Base-by-base conservation (phyloP, 495 filamentous ascomycete genomes). In the Xylaria flabelliformis region DNA sequence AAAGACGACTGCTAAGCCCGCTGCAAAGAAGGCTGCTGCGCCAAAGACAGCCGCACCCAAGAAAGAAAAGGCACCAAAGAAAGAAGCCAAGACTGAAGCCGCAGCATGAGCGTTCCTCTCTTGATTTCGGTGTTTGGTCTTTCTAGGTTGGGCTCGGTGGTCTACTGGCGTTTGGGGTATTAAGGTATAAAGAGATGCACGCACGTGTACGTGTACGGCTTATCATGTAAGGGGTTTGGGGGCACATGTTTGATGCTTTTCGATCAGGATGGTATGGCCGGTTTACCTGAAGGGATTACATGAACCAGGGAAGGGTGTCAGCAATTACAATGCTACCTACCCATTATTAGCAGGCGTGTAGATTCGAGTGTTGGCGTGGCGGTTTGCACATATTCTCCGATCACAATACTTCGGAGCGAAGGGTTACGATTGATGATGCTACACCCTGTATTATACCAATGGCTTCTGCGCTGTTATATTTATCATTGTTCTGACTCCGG, bases 31-130 rank as follows among this genome's bases (percentile, higher is more conserved):
- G 67, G 86, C 88, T 4, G 86, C 88, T 7, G 77, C 85, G 58
- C 85, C 88, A 63, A 88, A 87, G 74, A 88, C 89, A 84, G 88
- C 86, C 65, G 81, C 87, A 10, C 80, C 88, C 10, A 88, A 88
- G 84, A 95, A 94, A 88, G 84, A 88, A 78, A 88, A 89, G 72
- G 80, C 87, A 13, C 79, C 88, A 26, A 90, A 89, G 86, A 90
- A 91, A 82, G 89, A 89, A 65, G 82, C 89, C 41, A 79, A 87
- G 64, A 82, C 85, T 55, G 84, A 81, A 71, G 80, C 81, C 71
- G 83, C 83, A 12, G 76, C 79, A 53, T 81, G 73, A 75, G 70
- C 19, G 46, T 3, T 32, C 39, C 24, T 4, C 46, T 69, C 67
- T 72, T 51, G 51, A 46, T 67, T 73, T 62, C 74, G 58, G 70